Conservation (phyloP, 2,329 filamentous ascomycete species). For the Diaporthe sp. region DNA sequence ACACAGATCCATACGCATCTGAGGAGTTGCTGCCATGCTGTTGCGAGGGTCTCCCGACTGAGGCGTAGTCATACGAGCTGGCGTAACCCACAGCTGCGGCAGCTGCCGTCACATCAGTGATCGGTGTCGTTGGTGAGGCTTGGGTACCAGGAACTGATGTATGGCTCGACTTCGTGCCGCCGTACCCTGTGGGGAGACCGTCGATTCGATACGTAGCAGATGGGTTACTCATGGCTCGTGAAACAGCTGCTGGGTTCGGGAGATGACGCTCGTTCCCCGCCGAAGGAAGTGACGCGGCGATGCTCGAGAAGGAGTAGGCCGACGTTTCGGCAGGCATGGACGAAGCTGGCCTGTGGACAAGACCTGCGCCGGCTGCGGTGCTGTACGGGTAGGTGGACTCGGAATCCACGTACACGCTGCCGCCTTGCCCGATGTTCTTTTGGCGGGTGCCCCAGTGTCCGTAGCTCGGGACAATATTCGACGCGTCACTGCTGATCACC, state of each 20-base stretch:
- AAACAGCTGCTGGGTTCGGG: conserved; percentile 50
- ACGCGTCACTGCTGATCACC: conserved; percentile 52
- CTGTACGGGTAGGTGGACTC: conserved; percentile 52
- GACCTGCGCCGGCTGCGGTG: conserved; percentile 39
- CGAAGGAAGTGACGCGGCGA: conserved; percentile 56
- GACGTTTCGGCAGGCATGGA: conserved; percentile 49
- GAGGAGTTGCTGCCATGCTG: conserved; percentile 37
- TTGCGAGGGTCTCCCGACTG: conserved; percentile 42
- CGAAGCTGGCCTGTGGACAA: conserved; percentile 53
- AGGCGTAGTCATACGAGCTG: conserved; percentile 39
- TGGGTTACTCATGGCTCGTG: conserved; percentile 49
- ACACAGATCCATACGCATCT: conserved; percentile 34
- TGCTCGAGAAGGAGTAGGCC: conserved; percentile 57
- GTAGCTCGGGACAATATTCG: conserved; percentile 51
- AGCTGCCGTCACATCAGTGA: conserved; percentile 46
- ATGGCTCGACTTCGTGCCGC: conserved; percentile 43
- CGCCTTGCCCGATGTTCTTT: conserved; percentile 35
- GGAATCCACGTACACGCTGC: conserved; percentile 53
- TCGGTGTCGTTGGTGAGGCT: conserved; percentile 43
- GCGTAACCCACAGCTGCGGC: conserved; percentile 35
- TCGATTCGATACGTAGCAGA: conserved; percentile 47
- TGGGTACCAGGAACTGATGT: conserved; percentile 40
- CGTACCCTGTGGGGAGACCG: conserved; percentile 41
- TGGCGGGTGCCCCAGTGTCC: conserved; percentile 39
- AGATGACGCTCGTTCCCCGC: conserved; percentile 50